Evolutionary conservation across 768 basidiomycete genomes (phyloP).

Genomic region (Xerocomus spinulosus): DNA sequence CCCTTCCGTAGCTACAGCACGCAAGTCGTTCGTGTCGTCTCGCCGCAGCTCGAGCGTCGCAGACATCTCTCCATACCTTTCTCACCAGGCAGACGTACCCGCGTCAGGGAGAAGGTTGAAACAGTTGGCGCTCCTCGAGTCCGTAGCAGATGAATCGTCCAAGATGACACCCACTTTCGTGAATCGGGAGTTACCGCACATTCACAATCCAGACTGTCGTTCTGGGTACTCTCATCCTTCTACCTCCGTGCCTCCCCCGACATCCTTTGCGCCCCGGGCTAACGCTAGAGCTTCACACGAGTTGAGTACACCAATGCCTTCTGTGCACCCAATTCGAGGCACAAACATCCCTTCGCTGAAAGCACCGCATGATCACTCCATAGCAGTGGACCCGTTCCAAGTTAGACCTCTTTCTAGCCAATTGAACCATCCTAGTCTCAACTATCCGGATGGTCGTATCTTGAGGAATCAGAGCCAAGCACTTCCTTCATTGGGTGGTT

Average conservation of each 20-base stretch:
- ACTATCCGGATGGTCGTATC: slow-evolving; percentile 10
- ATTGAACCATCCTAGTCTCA: slow-evolving; percentile 32
- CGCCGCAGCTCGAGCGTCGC: slow-evolving; percentile 46
- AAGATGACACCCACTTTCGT: slow-evolving; percentile 46
- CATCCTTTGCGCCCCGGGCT: slow-evolving; percentile 12
- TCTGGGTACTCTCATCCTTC: slow-evolving; percentile 15
- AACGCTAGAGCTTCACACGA: slow-evolving; percentile 35
- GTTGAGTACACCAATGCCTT: slow-evolving; percentile 16
- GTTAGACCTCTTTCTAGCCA: slow-evolving; percentile 47
- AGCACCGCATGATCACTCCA: slow-evolving; percentile 5
- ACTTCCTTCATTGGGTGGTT: slow-evolving; percentile 8
- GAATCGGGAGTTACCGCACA: slow-evolving; percentile 22
- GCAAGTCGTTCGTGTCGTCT: slow-evolving; percentile 23
- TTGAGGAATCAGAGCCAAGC: slow-evolving; percentile 15
- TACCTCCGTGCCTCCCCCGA: slow-evolving; percentile 28
- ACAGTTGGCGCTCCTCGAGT: slow-evolving; percentile 67
- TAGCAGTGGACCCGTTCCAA: slow-evolving; percentile 36
- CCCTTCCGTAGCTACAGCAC: slow-evolving; percentile 12
- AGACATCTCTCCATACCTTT: slow-evolving; percentile 68
- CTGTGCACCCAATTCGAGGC: slow-evolving; percentile 7
- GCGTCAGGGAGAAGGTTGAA: slow-evolving; percentile 60
- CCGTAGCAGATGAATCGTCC: slow-evolving; percentile 70
- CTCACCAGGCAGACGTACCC: slow-evolving; percentile 49
- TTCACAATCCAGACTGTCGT: slow-evolving; percentile 2
- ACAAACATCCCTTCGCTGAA: slow-evolving; percentile 1